A percentile compares a stretch with the other conserved stretches of the same genome.
Conservation (phyloP, 1,284 basidiomycete genomes). For the Peniophora sp. region DNA sequence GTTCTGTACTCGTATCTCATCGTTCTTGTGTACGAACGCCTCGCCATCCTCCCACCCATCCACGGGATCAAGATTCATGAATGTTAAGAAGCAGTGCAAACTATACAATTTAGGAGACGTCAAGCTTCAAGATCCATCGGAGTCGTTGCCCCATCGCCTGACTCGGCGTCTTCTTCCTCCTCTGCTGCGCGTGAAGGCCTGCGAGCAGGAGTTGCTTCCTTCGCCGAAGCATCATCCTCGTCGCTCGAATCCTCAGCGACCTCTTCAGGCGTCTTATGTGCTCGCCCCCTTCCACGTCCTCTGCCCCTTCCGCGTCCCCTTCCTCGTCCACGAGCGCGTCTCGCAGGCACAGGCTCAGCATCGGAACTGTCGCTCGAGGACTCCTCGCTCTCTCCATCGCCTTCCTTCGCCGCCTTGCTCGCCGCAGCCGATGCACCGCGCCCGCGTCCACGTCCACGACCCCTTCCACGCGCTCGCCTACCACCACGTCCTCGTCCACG, state of each 20-base stretch:
- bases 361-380: background rate
- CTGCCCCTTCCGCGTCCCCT: background rate
- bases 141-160: slow-evolving; percentile 6
- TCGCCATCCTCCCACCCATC: too few species aligned
- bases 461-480: slow-evolving; percentile 4
- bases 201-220: too few species aligned
- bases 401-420: background rate
- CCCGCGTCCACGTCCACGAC: background rate
- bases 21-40: too few species aligned
- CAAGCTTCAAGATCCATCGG: slow-evolving; percentile 11
- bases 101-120: background rate
- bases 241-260: slow-evolving; percentile 2
- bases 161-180: background rate
- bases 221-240: background rate
- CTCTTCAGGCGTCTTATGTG: slow-evolving; percentile 1
- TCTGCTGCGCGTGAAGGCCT: background rate
- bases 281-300: background rate
- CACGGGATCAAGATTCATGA: too few species aligned
- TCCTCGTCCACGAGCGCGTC: background rate
- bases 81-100: too few species aligned
- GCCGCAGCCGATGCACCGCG: background rate
- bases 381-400: slow-evolving; percentile 2
- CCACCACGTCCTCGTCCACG: slow-evolving; percentile 6
- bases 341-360: background rate
- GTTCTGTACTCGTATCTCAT: background rate